phyloP scores from a whole-genome alignment of 2,329 filamentous ascomycete genomes.

The Hypomyces rosellus region DNA sequence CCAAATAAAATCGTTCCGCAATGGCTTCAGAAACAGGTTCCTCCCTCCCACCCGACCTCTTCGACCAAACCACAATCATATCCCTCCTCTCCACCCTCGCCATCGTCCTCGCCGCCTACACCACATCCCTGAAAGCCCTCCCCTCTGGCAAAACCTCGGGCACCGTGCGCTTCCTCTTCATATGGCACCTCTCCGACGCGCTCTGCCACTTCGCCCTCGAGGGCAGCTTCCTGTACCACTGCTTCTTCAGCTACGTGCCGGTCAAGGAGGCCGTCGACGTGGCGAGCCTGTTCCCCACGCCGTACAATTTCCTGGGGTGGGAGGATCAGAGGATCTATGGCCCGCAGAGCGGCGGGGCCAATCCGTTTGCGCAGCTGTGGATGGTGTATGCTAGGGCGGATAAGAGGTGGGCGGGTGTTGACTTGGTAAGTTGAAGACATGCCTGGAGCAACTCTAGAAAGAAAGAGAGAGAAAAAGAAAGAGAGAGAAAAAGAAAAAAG shows the following conservation, averaged over 20 bases:
- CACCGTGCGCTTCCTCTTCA: conserved; percentile 70
- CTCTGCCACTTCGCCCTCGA: conserved; percentile 89
- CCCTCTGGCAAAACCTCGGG: conserved; percentile 33
- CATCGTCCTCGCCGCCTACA: conserved; percentile 45
- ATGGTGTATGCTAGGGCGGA: conserved; percentile 64
- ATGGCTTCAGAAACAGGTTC: conserved; percentile 12
- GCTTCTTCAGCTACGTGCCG: conserved; percentile 63
- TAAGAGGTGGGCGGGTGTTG: conserved; percentile 55
- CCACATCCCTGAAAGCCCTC: conserved; percentile 40
- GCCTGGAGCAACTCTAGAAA: too few species aligned
- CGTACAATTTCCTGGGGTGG: conserved; percentile 46
- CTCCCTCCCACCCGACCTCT: conserved; percentile 46
- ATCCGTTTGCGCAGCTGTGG: conserved; percentile 55
- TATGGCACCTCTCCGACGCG: conserved; percentile 92
- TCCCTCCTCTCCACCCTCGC: conserved; percentile 51
- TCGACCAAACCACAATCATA: conserved; percentile 54
- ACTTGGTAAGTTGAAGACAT: conserved; percentile 38
- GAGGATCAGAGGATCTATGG: conserved; percentile 46
- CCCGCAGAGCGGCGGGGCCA: conserved; percentile 48
- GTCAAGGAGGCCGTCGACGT: conserved; percentile 23
- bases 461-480: too few species aligned
- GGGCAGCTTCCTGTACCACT: conserved; percentile 87
- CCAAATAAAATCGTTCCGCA: not conserved
- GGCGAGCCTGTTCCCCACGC: conserved; percentile 38
- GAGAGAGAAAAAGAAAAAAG: too few species aligned